Evolutionary conservation across 345 rosid genomes (phyloP).

Genomic region (Populus pruinosa): DNA sequence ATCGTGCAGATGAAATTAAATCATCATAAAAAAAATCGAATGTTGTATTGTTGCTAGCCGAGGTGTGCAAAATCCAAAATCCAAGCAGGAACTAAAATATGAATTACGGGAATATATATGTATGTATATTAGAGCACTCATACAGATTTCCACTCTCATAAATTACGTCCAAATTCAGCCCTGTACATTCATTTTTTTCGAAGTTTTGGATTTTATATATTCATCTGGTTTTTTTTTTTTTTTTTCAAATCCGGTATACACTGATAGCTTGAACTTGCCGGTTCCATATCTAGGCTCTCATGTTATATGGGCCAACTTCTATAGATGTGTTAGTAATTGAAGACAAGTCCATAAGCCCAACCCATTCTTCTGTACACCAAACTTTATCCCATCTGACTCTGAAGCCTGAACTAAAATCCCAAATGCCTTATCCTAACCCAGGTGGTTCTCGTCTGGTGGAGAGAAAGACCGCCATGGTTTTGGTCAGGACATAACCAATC

Average conservation of each 20-base stretch:
- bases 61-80: too few relatives aligned
- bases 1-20: too few relatives aligned
- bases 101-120: too few relatives aligned
- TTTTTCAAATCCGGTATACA: too few relatives aligned
- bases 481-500: constrained; percentile 5
- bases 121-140: too few relatives aligned
- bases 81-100: background rate
- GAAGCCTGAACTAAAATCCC: background rate
- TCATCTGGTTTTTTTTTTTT: too few relatives aligned
- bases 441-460: constrained; percentile 17
- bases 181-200: background rate
- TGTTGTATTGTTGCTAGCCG: too few relatives aligned
- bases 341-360: background rate
- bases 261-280: background rate
- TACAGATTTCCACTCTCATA: too few relatives aligned
- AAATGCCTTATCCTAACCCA: constrained; percentile 41
- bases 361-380: background rate
- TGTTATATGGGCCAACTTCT: background rate
- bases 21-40: too few relatives aligned
- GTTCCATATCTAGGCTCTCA: background rate
- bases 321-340: background rate
- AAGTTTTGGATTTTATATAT: background rate
- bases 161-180: background rate
- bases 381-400: background rate
- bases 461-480: background rate